Conservation (phyloP, 2,329 filamentous ascomycete species). For the Dactylellina parvicollis region DNA sequence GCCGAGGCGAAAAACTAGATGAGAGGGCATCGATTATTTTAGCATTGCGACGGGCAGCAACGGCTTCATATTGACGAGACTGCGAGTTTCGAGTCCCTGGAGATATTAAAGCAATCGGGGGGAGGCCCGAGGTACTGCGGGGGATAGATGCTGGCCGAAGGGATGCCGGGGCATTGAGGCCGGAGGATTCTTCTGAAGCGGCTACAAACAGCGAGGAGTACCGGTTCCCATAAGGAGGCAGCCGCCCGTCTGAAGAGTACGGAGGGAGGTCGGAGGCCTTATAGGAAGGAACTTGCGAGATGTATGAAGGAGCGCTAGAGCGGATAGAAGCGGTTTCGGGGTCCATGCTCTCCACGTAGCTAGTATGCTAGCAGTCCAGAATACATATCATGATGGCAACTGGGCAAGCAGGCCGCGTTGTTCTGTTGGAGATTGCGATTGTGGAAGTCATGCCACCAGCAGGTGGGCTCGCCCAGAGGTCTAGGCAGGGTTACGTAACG, state of each 20-base stretch:
- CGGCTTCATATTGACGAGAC: slow-evolving; percentile 45
- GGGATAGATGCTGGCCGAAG: neutral
- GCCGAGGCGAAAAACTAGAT: neutral
- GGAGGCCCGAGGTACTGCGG: slow-evolving; percentile 5
- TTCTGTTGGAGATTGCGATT: slow-evolving; percentile 21
- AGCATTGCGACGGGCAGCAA: slow-evolving; percentile 42
- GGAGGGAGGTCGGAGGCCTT: slow-evolving; percentile 32
- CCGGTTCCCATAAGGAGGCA: slow-evolving; percentile 23
- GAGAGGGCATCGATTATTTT: slow-evolving; percentile 5
- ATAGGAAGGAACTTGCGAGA: slow-evolving; percentile 33
- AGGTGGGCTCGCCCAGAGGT: too few species aligned
- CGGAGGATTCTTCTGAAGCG: slow-evolving; percentile 1
- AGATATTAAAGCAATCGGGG: slow-evolving; percentile 34
- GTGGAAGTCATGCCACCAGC: neutral
- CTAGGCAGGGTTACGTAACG: too few species aligned
- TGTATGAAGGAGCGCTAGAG: slow-evolving; percentile 47
- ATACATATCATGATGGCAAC: neutral
- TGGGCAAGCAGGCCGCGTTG: slow-evolving; percentile 7
- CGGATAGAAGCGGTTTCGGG: slow-evolving; percentile 48
- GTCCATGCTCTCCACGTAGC: slow-evolving; percentile 32
- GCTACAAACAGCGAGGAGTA: slow-evolving; percentile 15
- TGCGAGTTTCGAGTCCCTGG: slow-evolving; percentile 29
- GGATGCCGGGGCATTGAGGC: neutral
- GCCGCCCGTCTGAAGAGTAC: slow-evolving; percentile 34
- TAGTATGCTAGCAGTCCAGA: neutral